Evolutionary conservation across 768 basidiomycete species (phyloP).

Genomic region (Suillus luteus): DNA sequence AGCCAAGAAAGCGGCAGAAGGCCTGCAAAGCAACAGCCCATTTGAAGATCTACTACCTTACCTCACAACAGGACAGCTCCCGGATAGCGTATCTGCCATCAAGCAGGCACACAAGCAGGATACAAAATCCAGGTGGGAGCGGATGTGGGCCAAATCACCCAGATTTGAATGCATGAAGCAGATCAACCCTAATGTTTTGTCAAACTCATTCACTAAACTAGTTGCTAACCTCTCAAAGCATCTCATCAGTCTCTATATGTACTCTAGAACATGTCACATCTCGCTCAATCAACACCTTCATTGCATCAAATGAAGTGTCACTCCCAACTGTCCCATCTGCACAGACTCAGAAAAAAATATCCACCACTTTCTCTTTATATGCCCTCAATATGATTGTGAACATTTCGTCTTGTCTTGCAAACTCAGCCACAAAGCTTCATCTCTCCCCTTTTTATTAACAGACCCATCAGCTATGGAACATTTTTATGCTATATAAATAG

Average conservation of each 20-base stretch:
- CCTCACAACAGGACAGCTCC: neutral
- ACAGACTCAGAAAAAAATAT: no score
- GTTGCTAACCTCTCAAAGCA: constrained; percentile 13
- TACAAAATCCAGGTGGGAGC: neutral
- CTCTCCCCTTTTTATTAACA: constrained; percentile 12
- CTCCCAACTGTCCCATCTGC: no score
- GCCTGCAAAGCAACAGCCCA: neutral
- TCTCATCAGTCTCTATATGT: constrained; percentile 28
- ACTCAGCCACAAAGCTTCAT: constrained; percentile 2
- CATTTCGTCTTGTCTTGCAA: neutral
- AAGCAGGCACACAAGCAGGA: constrained; percentile 1
- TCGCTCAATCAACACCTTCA: constrained; percentile 35
- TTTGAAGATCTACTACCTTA: neutral
- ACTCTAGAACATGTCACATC: constrained; percentile 34
- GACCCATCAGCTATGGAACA: constrained; percentile 8
- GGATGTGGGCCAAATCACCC: constrained; percentile 11
- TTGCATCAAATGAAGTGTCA: constrained; percentile 25
- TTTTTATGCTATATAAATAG: constrained; percentile 12
- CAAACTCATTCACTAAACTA: constrained; percentile 4
- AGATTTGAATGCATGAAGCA: no score
- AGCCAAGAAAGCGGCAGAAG: constrained; percentile 8
- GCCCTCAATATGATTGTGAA: no score
- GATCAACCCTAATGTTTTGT: neutral
- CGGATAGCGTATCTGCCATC: neutral
- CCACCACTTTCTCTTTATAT: no score